A percentile compares a stretch with the other conserved stretches of the same genome.
Conservation (phyloP, 106 monocot species). For the Dendrobium chrysotoxum region DNA sequence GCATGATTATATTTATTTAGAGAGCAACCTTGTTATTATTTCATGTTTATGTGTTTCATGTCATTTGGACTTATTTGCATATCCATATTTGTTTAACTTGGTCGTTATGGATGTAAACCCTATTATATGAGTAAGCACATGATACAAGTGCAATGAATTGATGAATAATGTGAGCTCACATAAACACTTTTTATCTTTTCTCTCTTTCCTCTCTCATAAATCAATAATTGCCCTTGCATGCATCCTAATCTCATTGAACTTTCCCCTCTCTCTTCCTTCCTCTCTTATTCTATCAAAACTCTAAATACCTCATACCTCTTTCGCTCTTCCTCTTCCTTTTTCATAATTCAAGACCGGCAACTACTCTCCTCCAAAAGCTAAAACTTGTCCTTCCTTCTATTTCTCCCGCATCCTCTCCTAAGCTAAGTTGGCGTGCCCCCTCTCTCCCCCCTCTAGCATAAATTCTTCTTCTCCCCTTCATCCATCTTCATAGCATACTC, state of each 20-base stretch:
- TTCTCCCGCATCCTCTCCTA: background rate
- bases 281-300: background rate
- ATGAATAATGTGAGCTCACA: background rate
- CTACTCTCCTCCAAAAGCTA: background rate
- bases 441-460: background rate
- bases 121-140: too few relatives aligned
- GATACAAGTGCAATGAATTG: too few relatives aligned
- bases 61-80: too few relatives aligned
- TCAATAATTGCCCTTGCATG: background rate
- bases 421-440: background rate
- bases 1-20: background rate
- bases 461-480: background rate
- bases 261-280: background rate
- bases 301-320: background rate
- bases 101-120: too few relatives aligned
- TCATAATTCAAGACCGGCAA: background rate
- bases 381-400: background rate
- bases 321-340: background rate
- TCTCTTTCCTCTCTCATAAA: background rate
- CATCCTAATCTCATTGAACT: background rate
- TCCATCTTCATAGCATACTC: background rate
- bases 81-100: too few relatives aligned
- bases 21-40: background rate
- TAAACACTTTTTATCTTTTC: too few relatives aligned
- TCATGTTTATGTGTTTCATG: background rate